phyloP scores from a whole-genome alignment of 2,329 filamentous ascomycete genomes.

The Colletotrichum australisinense region DNA sequence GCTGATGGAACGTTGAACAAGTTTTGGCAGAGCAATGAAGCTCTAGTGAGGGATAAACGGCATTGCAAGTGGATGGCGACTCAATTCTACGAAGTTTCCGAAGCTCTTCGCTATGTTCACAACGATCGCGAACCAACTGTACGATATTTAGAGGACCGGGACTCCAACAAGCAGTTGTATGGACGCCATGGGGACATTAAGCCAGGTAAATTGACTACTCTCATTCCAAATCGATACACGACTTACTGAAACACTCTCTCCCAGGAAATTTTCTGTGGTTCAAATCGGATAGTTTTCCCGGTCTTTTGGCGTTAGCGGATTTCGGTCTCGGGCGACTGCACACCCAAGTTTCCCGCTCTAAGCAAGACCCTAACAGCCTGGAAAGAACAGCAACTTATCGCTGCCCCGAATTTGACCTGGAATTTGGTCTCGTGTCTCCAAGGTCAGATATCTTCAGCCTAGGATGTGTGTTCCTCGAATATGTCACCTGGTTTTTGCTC shows the following conservation, averaged over 20 bases:
- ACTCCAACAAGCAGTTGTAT: constrained; percentile 1
- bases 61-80: constrained; percentile 23
- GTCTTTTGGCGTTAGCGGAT: not conserved
- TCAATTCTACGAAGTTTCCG: constrained; percentile 17
- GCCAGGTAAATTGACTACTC: not conserved
- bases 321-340: constrained; percentile 15
- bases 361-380: constrained; percentile 15
- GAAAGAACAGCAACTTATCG: constrained; percentile 46
- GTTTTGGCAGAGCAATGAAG: constrained; percentile 16
- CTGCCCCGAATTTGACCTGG: constrained; percentile 50
- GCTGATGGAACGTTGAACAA: constrained; percentile 16
- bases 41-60: not conserved
- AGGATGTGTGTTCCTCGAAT: constrained; percentile 50
- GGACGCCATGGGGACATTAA: constrained; percentile 26
- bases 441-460: constrained; percentile 48
- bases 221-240: not conserved
- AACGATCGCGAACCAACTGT: constrained; percentile 4
- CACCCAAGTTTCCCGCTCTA: constrained; percentile 6
- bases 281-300: not conserved
- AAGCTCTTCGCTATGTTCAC: constrained; percentile 17
- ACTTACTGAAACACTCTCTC: too few species aligned
- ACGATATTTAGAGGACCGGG: not conserved
- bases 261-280: constrained; percentile 21
- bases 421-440: constrained; percentile 36
- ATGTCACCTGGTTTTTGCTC: constrained; percentile 47